These are phyloP conservation scores for Hypoxylon crocopeplum DNA, from an alignment of 495 filamentous ascomycete species.

Conservation along the genomic window DNA sequence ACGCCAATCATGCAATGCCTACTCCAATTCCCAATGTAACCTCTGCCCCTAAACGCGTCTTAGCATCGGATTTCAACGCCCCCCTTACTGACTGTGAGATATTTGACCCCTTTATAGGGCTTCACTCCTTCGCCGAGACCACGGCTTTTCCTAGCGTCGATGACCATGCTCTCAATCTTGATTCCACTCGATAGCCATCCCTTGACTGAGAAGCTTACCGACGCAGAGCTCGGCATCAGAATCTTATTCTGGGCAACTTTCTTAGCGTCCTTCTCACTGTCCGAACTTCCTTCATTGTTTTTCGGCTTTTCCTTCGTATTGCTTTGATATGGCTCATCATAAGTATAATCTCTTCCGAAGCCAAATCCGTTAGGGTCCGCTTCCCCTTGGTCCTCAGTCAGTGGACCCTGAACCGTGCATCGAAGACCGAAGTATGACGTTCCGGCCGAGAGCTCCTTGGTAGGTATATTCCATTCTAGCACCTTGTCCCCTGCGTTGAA, in stretches of 20 bases:
- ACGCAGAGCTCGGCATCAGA: constrained; percentile 89
- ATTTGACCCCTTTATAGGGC: constrained; percentile 98
- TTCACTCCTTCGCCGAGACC: constrained; percentile 87
- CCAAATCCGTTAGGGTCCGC: constrained; percentile 57
- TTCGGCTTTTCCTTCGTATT: constrained; percentile 43
- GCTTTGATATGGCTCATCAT: constrained; percentile 65
- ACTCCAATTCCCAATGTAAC: constrained; percentile 29
- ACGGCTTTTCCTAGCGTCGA: constrained; percentile 84
- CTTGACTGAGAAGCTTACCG: constrained; percentile 87
- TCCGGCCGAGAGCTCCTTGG: constrained; percentile 67
- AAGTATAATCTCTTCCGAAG: constrained; percentile 63
- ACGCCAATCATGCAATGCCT: constrained; percentile 34
- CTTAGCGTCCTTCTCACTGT: constrained; percentile 53
- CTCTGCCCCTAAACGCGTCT: background rate
- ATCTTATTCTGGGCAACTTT: constrained; percentile 74
- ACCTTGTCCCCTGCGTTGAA: constrained; percentile 73
- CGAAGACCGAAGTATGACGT: constrained; percentile 72
- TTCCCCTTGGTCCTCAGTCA: constrained; percentile 67
- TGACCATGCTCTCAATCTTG: constrained; percentile 84
- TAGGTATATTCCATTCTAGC: constrained; percentile 85
- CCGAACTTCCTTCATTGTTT: constrained; percentile 48
- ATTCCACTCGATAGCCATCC: constrained; percentile 96
- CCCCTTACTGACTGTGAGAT: constrained; percentile 84
- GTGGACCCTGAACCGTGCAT: constrained; percentile 77
- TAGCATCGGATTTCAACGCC: constrained; percentile 83